phyloP scores from a whole-genome alignment of 2,329 filamentous ascomycete species.

The Cytospora leucostoma region DNA sequence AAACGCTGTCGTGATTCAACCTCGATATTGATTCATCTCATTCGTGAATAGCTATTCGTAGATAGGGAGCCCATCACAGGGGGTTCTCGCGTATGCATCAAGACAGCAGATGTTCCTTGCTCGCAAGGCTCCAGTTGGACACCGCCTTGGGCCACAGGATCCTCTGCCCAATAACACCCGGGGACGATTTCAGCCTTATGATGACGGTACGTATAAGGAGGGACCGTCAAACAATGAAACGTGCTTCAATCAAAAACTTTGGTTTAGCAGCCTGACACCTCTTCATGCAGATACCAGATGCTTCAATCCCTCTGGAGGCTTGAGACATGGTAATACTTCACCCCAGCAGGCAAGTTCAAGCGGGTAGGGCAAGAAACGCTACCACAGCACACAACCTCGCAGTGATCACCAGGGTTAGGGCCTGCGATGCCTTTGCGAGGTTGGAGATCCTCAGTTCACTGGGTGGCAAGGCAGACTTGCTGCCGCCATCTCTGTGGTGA shows the following conservation, averaged over 20 bases:
- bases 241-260: conserved; percentile 50
- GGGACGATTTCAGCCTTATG: no score
- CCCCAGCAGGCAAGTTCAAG: not conserved
- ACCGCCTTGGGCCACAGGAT: no score
- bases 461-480: not conserved
- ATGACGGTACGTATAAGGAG: no score
- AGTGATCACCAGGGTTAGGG: not conserved
- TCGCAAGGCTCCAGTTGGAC: no score
- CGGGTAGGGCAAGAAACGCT: not conserved
- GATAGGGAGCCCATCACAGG: no score
- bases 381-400: not conserved
- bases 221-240: conserved; percentile 36
- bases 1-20: conserved; percentile 68
- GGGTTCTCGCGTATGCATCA: no score
- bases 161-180: no score
- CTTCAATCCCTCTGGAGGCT: not conserved
- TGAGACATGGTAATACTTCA: not conserved
- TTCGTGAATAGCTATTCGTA: no score
- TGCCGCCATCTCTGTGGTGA: no score
- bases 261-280: not conserved
- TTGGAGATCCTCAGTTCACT: not conserved
- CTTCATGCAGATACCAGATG: not conserved
- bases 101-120: no score
- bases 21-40: conserved; percentile 60
- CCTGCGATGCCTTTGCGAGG: not conserved